Conservation (phyloP, 768 basidiomycete species). For the Leccinum boreale region DNA sequence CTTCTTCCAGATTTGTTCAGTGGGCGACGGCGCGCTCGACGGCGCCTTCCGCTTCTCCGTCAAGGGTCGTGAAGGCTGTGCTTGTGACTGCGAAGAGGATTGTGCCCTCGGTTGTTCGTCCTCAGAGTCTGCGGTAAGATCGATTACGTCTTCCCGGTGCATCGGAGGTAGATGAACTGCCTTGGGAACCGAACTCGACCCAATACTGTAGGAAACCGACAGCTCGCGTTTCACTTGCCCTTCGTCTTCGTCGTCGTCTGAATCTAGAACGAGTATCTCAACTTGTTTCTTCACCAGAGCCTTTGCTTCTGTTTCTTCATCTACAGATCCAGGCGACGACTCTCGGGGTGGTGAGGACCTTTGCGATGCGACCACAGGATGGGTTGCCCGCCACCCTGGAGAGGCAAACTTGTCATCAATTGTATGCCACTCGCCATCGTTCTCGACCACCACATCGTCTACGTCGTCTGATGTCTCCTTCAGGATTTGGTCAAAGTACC, state of each 20-base stretch:
- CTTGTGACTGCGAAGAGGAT: slow-evolving; percentile 26
- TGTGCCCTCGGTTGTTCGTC: slow-evolving; percentile 53
- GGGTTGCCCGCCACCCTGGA: slow-evolving; percentile 58
- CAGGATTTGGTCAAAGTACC: slow-evolving; percentile 87
- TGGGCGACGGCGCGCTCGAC: slow-evolving; percentile 47
- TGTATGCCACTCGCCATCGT: slow-evolving; percentile 96
- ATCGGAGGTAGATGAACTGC: slow-evolving; percentile 17
- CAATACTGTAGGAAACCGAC: slow-evolving; percentile 60
- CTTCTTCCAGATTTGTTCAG: slow-evolving; percentile 78
- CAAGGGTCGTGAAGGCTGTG: slow-evolving; percentile 28
- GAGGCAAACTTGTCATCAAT: slow-evolving; percentile 83
- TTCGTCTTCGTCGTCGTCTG: slow-evolving; percentile 76
- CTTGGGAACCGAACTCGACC: slow-evolving; percentile 35
- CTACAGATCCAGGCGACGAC: slow-evolving; percentile 28
- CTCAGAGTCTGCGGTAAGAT: slow-evolving; percentile 78
- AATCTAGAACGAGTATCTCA: slow-evolving; percentile 66
- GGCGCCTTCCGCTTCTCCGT: slow-evolving; percentile 59
- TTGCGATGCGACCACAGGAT: slow-evolving; percentile 36
- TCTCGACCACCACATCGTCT: slow-evolving; percentile 92
- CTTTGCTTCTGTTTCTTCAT: slow-evolving; percentile 31
- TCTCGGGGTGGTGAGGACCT: slow-evolving; percentile 28
- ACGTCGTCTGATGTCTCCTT: slow-evolving; percentile 70
- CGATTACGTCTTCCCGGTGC: slow-evolving; percentile 61
- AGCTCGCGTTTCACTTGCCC: slow-evolving; percentile 72
- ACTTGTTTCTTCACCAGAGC: slow-evolving; percentile 48